These are phyloP conservation scores for Trebouxia sp. DNA, from an alignment of 139 green algal genomes.

Conservation along the genomic window DNA sequence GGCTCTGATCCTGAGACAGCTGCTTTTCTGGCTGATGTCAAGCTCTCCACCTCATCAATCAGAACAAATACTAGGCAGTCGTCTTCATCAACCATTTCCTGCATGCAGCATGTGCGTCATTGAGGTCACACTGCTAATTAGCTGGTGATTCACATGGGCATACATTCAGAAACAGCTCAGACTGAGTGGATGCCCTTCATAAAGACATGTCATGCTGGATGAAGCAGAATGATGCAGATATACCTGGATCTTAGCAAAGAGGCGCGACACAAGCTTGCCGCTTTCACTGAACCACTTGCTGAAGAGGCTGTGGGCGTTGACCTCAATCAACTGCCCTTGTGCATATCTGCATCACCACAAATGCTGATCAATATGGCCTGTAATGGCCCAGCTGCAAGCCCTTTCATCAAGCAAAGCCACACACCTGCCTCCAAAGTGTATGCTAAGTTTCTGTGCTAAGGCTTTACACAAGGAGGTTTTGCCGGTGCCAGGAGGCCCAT, in stretches of 20 bases:
- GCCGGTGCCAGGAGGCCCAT: constrained; percentile 87
- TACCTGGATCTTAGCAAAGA: constrained; percentile 31
- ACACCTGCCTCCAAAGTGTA: constrained; percentile 47
- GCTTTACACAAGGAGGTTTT: constrained; percentile 88
- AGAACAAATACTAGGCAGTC: constrained; percentile 93
- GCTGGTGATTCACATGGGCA: too few species aligned
- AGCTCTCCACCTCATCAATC: constrained; percentile 82
- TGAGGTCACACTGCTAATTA: too few species aligned
- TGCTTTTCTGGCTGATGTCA: constrained; percentile 80
- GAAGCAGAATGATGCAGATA: background rate
- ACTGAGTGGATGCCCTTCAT: too few species aligned
- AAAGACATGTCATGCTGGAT: too few species aligned
- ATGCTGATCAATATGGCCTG: background rate
- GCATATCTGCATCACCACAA: constrained; percentile 65
- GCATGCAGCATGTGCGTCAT: background rate
- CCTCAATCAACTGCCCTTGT: constrained; percentile 79
- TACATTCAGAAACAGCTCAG: too few species aligned
- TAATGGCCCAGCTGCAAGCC: background rate
- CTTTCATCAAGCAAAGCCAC: background rate
- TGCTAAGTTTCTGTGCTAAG: constrained; percentile 76
- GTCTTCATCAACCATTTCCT: constrained; percentile 85
- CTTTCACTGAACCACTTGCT: constrained; percentile 94
- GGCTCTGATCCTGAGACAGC: constrained; percentile 81
- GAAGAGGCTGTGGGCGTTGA: constrained; percentile 97
- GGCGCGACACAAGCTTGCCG: constrained; percentile 59